Evolutionary conservation across 2,329 filamentous ascomycete species (phyloP).

Genomic region (Mycogone perniciosa): DNA sequence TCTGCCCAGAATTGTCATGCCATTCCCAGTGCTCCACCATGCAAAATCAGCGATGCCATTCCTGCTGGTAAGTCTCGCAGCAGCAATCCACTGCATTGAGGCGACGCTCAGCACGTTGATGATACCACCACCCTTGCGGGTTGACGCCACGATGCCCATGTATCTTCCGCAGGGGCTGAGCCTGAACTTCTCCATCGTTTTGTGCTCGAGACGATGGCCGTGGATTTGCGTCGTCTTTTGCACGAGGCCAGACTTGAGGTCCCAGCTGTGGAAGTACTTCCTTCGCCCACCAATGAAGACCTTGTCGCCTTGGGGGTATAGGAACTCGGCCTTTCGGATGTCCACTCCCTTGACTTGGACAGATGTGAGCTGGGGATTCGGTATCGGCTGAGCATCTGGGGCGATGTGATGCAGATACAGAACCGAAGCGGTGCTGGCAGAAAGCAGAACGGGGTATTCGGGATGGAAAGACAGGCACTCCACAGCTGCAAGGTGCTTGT

Average conservation of each 20-base stretch:
- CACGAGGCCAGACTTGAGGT: conserved; percentile 72
- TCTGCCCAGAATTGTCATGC: conserved; percentile 75
- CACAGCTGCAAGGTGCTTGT: conserved; percentile 71
- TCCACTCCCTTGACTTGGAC: conserved; percentile 79
- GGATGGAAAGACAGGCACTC: conserved; percentile 87
- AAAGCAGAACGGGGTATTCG: conserved; percentile 78
- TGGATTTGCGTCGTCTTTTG: conserved; percentile 74
- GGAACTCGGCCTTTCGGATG: conserved; percentile 77
- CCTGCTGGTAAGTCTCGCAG: conserved; percentile 73
- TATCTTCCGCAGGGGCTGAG: conserved; percentile 80
- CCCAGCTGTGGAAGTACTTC: conserved; percentile 91
- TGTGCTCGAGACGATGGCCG: conserved; percentile 74
- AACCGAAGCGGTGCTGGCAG: conserved; percentile 77
- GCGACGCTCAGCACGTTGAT: conserved; percentile 76
- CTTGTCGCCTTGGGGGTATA: conserved; percentile 63
- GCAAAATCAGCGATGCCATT: conserved; percentile 84
- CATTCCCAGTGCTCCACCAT: conserved; percentile 84
- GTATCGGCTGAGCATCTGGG: conserved; percentile 64
- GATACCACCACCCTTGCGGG: conserved; percentile 77
- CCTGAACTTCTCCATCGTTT: conserved; percentile 84
- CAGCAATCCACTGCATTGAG: conserved; percentile 81
- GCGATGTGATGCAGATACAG: conserved; percentile 86
- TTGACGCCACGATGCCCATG: conserved; percentile 74
- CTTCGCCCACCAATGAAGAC: conserved; percentile 86
- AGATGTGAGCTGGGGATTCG: conserved; percentile 85